These are phyloP conservation scores for Colletotrichum euphorbiae DNA, from an alignment of 2,329 filamentous ascomycete species.

Conservation along the genomic window DNA sequence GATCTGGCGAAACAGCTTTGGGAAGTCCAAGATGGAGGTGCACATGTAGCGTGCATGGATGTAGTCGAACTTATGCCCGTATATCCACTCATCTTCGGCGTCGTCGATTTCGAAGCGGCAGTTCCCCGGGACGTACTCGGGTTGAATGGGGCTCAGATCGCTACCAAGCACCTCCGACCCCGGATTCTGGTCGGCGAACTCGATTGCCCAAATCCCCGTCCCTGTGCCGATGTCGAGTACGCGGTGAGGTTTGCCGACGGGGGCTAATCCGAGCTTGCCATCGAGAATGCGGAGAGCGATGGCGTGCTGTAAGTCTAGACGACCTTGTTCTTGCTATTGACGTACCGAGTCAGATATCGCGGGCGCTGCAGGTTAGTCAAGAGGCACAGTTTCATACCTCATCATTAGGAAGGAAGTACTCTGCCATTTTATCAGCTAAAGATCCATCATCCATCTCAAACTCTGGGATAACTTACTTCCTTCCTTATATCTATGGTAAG, in stretches of 20 bases:
- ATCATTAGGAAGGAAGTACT: slow-evolving; percentile 33
- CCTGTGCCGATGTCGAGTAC: slow-evolving; percentile 46
- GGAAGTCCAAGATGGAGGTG: slow-evolving; percentile 50
- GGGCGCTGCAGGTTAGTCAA: not conserved
- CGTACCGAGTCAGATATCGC: not conserved
- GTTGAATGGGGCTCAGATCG: slow-evolving; percentile 55
- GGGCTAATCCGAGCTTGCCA: slow-evolving; percentile 16
- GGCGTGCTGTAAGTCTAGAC: slow-evolving; percentile 56
- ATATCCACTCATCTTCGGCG: slow-evolving; percentile 44
- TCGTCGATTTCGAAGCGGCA: slow-evolving; percentile 55
- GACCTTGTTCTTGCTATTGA: slow-evolving; percentile 49
- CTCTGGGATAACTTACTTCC: slow-evolving; percentile 7
- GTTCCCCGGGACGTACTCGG: slow-evolving; percentile 53
- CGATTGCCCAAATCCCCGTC: slow-evolving; percentile 50
- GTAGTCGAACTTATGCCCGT: slow-evolving; percentile 33
- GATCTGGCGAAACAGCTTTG: slow-evolving; percentile 48
- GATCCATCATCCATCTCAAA: no score
- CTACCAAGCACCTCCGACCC: slow-evolving; percentile 50
- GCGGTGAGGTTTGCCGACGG: slow-evolving; percentile 19
- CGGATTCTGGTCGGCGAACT: slow-evolving; percentile 54
- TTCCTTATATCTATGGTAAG: slow-evolving; percentile 33
- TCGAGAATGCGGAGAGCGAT: slow-evolving; percentile 42
- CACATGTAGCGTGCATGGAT: slow-evolving; percentile 44
- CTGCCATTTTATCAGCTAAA: slow-evolving; percentile 5
- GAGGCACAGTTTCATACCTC: slow-evolving; percentile 4